Conservation (phyloP, 768 basidiomycete genomes). For the Macrolepiota dolichaula region DNA sequence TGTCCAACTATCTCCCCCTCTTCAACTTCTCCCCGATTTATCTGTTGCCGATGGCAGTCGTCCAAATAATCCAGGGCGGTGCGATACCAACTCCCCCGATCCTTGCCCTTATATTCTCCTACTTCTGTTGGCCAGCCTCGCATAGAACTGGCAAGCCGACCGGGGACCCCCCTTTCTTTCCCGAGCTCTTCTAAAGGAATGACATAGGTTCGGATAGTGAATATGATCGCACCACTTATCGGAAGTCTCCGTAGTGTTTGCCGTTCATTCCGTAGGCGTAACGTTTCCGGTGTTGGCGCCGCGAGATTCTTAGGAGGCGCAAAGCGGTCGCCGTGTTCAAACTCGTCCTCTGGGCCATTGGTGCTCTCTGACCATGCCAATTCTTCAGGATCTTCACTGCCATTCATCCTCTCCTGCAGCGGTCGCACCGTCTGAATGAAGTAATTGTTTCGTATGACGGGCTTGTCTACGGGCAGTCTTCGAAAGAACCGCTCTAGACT, state of each 20-base stretch:
- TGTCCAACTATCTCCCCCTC: constrained; percentile 5
- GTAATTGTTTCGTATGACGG: constrained; percentile 73
- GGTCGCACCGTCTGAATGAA: constrained; percentile 31
- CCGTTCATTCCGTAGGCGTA: constrained; percentile 60
- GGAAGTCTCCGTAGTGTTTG: constrained; percentile 67
- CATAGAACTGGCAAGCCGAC: constrained; percentile 59
- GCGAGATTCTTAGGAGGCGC: constrained; percentile 8
- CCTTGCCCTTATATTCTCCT: constrained; percentile 42
- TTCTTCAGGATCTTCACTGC: constrained; percentile 57
- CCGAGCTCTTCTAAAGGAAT: constrained; percentile 49
- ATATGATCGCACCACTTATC: constrained; percentile 59
- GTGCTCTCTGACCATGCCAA: constrained; percentile 60
- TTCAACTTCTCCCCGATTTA: constrained; percentile 11
- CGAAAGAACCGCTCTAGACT: constrained; percentile 72
- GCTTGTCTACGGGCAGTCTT: constrained; percentile 61
- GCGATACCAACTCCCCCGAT: constrained; percentile 27
- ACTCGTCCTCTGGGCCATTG: constrained; percentile 51
- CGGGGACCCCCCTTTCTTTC: constrained; percentile 56
- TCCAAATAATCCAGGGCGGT: constrained; percentile 36
- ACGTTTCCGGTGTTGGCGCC: constrained; percentile 33
- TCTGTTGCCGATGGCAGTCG: constrained; percentile 16
- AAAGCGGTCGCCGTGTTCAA: constrained; percentile 22
- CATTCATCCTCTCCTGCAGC: constrained; percentile 13
- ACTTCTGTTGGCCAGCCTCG: constrained; percentile 67
- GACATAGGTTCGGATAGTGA: constrained; percentile 68